These are phyloP conservation scores for Punica granatum DNA, from an alignment of 345 rosid genomes.

Conservation along the genomic window DNA sequence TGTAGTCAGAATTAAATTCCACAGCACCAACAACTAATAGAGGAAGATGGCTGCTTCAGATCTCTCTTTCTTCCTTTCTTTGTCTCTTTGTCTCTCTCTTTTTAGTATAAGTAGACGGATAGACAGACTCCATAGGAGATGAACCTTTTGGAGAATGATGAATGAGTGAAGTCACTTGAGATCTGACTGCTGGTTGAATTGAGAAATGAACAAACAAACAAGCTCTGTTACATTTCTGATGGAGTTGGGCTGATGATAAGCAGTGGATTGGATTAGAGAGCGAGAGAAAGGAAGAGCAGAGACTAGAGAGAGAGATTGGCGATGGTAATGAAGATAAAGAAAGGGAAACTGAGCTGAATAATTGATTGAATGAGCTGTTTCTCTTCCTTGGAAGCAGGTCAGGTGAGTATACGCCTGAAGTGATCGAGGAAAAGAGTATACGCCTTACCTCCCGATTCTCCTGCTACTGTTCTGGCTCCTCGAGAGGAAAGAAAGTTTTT, in stretches of 20 bases:
- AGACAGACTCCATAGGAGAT: background rate
- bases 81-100: too few relatives aligned
- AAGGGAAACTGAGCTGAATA: background rate
- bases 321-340: background rate
- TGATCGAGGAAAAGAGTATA: too few relatives aligned
- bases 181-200: background rate
- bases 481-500: too few relatives aligned
- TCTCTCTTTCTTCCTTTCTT: background rate
- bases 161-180: slow-evolving; percentile 2
- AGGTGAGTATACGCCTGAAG: too few relatives aligned
- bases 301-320: background rate
- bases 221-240: too few relatives aligned
- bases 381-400: too few relatives aligned
- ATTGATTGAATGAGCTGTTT: slow-evolving; percentile 1
- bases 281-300: background rate
- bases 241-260: background rate
- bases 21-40: background rate
- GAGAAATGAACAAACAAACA: too few relatives aligned
- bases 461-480: too few relatives aligned
- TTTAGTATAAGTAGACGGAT: background rate
- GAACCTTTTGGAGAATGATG: too few relatives aligned
- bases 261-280: background rate
- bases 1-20: background rate
- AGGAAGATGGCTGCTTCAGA: background rate
- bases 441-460: too few relatives aligned